Percentiles rank a stretch among this genome's conserved stretches.
phyloP scores from a whole-genome alignment of 805 yeast genomes.

The Zygoascus tannicola region DNA sequence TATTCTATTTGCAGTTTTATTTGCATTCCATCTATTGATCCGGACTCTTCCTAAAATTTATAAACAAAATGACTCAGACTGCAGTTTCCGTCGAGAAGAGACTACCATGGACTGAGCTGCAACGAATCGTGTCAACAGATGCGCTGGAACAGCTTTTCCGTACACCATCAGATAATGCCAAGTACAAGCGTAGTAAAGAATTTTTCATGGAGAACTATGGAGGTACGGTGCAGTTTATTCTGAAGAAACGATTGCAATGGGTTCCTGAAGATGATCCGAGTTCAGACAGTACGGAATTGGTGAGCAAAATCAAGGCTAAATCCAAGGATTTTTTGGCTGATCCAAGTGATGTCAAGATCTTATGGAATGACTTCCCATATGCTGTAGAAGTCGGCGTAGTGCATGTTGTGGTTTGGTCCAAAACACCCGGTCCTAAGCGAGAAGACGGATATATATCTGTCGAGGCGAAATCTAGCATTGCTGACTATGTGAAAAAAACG shows the following conservation, averaged over 20 bases:
- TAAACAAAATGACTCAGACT: too few species aligned
- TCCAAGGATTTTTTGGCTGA: constrained; percentile 9
- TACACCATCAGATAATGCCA: constrained; percentile 13
- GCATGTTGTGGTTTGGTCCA: constrained; percentile 52
- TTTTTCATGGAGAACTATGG: constrained; percentile 13
- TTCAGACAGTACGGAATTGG: neutral
- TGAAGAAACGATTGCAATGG: constrained; percentile 16
- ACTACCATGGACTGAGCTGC: neutral
- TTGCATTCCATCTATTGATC: too few species aligned
- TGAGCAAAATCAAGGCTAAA: constrained; percentile 9
- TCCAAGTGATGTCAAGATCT: constrained; percentile 35
- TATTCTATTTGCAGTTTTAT: too few species aligned
- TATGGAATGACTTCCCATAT: constrained; percentile 48
- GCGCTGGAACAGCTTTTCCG: constrained; percentile 9
- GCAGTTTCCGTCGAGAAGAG: too few species aligned
- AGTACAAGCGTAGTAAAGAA: constrained; percentile 11
- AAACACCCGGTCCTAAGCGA: constrained; percentile 34
- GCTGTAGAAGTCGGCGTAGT: constrained; percentile 38
- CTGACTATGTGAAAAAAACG: constrained; percentile 33
- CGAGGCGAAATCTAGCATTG: constrained; percentile 31
- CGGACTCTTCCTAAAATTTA: too few species aligned
- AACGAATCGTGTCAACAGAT: neutral
- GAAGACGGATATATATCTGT: constrained; percentile 36
- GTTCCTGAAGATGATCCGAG: constrained; percentile 3
- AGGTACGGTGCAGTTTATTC: constrained; percentile 13